Percentiles rank a stretch among this genome's conserved stretches.
phyloP scores from a whole-genome alignment of 2,329 filamentous ascomycete species.

The Talaromyces sp. region DNA sequence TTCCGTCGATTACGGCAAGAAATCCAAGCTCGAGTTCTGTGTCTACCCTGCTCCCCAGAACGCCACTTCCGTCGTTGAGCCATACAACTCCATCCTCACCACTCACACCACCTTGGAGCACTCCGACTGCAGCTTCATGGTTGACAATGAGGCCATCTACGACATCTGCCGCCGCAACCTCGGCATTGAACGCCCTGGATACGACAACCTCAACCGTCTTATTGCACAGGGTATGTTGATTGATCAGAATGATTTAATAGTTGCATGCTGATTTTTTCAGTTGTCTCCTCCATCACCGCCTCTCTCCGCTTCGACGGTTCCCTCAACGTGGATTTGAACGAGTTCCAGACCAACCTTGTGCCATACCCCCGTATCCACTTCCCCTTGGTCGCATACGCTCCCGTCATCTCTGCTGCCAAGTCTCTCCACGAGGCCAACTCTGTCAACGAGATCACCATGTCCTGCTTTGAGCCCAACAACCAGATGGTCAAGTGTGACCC shows the following conservation, averaged over 20 bases:
- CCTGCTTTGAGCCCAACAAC: constrained; percentile 99
- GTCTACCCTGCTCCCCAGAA: constrained; percentile 98
- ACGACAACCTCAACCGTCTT: constrained; percentile 97
- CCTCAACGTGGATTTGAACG: constrained; percentile 98
- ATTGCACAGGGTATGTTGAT: constrained; percentile 66
- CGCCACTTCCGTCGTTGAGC: constrained; percentile 95
- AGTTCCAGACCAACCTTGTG: constrained; percentile 99
- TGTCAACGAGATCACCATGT: constrained; percentile 96
- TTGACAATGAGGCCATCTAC: constrained; percentile 99
- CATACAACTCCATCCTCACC: constrained; percentile 99
- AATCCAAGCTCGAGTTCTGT: constrained; percentile 99
- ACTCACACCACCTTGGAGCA: constrained; percentile 99
- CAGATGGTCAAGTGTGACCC: constrained; percentile 99
- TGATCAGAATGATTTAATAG: too few species aligned
- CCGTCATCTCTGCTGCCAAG: constrained; percentile 91
- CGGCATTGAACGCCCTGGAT: constrained; percentile 94
- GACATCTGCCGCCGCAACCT: constrained; percentile 98
- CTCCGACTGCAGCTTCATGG: constrained; percentile 99
- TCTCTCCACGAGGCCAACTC: constrained; percentile 97
- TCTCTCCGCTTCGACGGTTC: constrained; percentile 98
- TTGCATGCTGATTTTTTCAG: constrained; percentile 44
- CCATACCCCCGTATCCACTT: constrained; percentile 99
- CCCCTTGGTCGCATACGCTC: constrained; percentile 93
- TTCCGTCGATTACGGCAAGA: constrained; percentile 99
- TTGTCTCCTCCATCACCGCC: constrained; percentile 96